phyloP scores from a whole-genome alignment of 1,284 basidiomycete species.

The Melampsora americana region DNA sequence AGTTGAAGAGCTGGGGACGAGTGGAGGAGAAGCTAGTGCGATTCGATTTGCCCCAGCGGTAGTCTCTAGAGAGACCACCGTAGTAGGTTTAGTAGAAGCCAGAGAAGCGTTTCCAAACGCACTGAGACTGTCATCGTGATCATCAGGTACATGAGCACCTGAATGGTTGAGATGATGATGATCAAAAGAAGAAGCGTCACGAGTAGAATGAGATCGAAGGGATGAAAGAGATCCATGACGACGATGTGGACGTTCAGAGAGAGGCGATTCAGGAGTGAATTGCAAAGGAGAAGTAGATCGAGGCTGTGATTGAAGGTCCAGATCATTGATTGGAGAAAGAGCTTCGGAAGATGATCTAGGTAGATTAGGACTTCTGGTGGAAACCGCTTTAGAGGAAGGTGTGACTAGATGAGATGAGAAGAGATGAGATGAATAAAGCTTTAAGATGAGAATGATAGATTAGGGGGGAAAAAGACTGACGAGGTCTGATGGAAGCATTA shows the following conservation, averaged over 20 bases:
- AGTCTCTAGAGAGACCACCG: constrained; percentile 36
- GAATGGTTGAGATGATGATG: not conserved
- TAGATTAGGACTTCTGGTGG: constrained; percentile 8
- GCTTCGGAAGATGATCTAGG: not conserved
- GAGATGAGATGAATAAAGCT: not conserved
- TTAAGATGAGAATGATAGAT: not conserved
- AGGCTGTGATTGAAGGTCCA: not conserved
- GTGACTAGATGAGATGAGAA: constrained; percentile 6
- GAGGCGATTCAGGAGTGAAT: not conserved
- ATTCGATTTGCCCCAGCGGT: constrained; percentile 26
- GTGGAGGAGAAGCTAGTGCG: constrained; percentile 24
- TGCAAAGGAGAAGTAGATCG: not conserved
- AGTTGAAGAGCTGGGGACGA: not conserved
- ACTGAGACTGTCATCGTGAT: constrained; percentile 13
- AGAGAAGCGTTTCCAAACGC: constrained; percentile 25
- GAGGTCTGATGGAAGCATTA: constrained; percentile 43
- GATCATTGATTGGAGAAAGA: not conserved
- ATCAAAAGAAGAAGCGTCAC: not conserved
- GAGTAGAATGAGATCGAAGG: not conserved
- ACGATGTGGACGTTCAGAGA: not conserved
- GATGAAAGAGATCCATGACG: not conserved
- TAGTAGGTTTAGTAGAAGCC: constrained; percentile 43
- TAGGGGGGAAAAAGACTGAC: not conserved
- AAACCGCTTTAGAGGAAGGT: constrained; percentile 35
- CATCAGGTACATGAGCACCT: constrained; percentile 4